Conservation (phyloP, 352 stramenopile species). For the Pythium biforme region DNA sequence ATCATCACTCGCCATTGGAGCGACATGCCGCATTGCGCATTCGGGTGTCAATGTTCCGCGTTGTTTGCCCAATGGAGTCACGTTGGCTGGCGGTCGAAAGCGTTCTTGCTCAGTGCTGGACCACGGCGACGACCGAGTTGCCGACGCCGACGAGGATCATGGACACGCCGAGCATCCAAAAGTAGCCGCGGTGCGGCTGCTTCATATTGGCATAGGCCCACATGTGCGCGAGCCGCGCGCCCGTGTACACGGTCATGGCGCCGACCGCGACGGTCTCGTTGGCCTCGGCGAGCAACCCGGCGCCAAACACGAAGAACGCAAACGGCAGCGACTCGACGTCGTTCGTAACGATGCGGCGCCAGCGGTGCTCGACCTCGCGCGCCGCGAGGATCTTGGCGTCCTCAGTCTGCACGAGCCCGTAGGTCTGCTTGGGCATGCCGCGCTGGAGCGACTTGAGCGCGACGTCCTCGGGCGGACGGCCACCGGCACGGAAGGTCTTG, state of each 20-base stretch:
- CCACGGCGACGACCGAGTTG: conserved; percentile 21
- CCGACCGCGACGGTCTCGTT: conserved; percentile 26
- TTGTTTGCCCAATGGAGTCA: too few species aligned
- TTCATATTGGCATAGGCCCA: conserved; percentile 36
- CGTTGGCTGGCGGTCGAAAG: too few species aligned
- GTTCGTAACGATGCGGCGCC: conserved; percentile 39
- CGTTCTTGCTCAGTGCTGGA: conserved; percentile 2
- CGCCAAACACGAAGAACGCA: conserved; percentile 29
- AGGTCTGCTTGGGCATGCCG: conserved; percentile 39
- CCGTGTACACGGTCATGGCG: conserved; percentile 33
- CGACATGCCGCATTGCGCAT: too few species aligned
- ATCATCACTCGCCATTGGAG: too few species aligned
- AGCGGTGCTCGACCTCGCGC: conserved; percentile 34
- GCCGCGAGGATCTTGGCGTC: conserved; percentile 36
- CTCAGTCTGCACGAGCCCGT: conserved; percentile 30
- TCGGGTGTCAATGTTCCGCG: too few species aligned
- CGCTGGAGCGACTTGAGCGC: conserved; percentile 31
- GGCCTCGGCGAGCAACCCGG: conserved; percentile 20
- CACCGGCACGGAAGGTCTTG: conserved; percentile 50
- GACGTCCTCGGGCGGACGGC: conserved; percentile 53
- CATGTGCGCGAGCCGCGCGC: conserved; percentile 34
- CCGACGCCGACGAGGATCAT: conserved; percentile 27
- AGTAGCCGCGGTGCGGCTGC: conserved; percentile 24
- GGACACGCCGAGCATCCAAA: conserved; percentile 22
- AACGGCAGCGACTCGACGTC: conserved; percentile 42